A percentile compares a stretch with the other conserved stretches of the same genome.
phyloP scores from a whole-genome alignment of 2,329 filamentous ascomycete genomes.

The Chrysoporthe deuterocubensis region DNA sequence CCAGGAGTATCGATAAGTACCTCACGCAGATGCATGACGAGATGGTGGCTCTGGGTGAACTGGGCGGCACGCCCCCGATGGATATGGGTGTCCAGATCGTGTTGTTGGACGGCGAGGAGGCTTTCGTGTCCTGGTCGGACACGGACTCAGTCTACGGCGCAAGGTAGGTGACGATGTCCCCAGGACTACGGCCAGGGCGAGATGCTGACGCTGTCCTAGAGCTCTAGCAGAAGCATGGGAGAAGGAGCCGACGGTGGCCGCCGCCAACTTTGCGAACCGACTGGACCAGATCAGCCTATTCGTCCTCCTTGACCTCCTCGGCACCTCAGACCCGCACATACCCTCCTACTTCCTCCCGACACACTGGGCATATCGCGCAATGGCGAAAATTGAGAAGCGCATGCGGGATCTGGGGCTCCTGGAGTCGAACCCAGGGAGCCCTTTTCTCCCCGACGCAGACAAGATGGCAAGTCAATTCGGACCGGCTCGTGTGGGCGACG shows the following conservation, averaged over 20 bases:
- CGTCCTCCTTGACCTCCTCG: slow-evolving; percentile 62
- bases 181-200: neutral
- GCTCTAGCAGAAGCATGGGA: slow-evolving; percentile 87
- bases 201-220: slow-evolving; percentile 35
- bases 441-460: slow-evolving; percentile 69
- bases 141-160: slow-evolving; percentile 88
- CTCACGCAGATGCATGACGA: slow-evolving; percentile 81
- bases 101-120: slow-evolving; percentile 92
- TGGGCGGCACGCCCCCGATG: slow-evolving; percentile 64
- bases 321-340: slow-evolving; percentile 58
- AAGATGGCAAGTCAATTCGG: slow-evolving; percentile 56
- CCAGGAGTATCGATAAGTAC: slow-evolving; percentile 77
- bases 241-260: slow-evolving; percentile 65
- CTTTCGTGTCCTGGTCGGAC: slow-evolving; percentile 79
- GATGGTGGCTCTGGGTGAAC: slow-evolving; percentile 65
- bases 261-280: slow-evolving; percentile 75
- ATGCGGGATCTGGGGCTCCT: slow-evolving; percentile 61
- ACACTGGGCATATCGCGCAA: slow-evolving; percentile 70
- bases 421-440: slow-evolving; percentile 44
- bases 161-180: slow-evolving; percentile 53
- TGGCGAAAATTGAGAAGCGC: slow-evolving; percentile 61
- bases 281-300: slow-evolving; percentile 78
- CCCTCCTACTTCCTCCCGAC: slow-evolving; percentile 68
- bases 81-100: slow-evolving; percentile 86
- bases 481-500: slow-evolving; percentile 70